Evolutionary conservation across 257 asterid genomes (phyloP), one percentile per base, ranked within the genome.

Genomic region (Orobanche coerulescens): DNA sequence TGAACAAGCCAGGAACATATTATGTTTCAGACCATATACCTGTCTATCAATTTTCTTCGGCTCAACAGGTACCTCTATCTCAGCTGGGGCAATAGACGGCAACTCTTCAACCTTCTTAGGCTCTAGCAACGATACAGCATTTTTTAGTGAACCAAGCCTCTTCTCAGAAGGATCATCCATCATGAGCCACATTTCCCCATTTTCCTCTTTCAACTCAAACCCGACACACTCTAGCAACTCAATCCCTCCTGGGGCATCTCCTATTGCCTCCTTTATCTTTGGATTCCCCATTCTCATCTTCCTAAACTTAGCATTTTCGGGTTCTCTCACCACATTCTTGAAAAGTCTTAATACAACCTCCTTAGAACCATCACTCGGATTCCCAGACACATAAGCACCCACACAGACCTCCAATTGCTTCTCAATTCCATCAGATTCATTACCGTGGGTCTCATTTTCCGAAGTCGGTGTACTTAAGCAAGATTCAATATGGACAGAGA

Each of bases 181-280:
- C 36, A 71, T 73, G 37, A 86, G 85, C 93, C 94, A 89, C 83
- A 89, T 83, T 65, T 89, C 99, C 40, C 76, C 96, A 60, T 58
- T 68, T 62, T 89, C 99, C 64, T 89, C 96, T 69, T 78, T 81
- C 77, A 89, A 61, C 65, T 77, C 78, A 66, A 89, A 93, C 42
- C 97, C 97, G 0, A 84, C 34, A 66, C 73, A 84, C 71, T 89
- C 97, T 72, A 93, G 74, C 71, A 89, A 71, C 79, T 89, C 99
- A 28, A 93, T 77, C 15, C 88, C 99, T 67, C 99, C 95, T 0
- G 67, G 73, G 67, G 83, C 84, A 65, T 89, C 95, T 54, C 80
- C 85, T 4, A 93, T 76, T 0, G 95, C 96, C 81, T 84, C 99
- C 77, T 81, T 84, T 37, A 93, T 89, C 87, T 93, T 93, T 0